phyloP scores from a whole-genome alignment of 176 grass and related monocot genomes.

The Triticum dicoccoides region DNA sequence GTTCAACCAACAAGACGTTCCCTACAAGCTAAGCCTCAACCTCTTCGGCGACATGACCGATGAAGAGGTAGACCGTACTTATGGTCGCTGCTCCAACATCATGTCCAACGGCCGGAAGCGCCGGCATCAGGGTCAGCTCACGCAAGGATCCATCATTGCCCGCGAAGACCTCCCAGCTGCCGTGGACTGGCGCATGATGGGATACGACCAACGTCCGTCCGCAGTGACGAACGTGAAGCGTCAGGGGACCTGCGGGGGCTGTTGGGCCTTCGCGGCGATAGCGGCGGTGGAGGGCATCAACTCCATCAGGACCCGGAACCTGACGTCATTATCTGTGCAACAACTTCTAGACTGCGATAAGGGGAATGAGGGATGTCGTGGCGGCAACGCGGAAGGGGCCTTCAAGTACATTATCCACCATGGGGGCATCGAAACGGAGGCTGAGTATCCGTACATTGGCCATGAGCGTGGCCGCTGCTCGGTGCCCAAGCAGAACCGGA shows the following conservation, averaged over 20 bases:
- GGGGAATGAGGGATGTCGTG: neutral
- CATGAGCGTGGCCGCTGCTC: too few species aligned
- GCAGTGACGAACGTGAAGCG: slow-evolving; percentile 29
- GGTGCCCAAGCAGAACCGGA: too few species aligned
- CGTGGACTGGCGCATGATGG: neutral
- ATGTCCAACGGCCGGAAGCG: neutral
- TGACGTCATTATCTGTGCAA: slow-evolving; percentile 32
- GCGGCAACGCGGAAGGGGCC: neutral
- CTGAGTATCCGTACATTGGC: too few species aligned
- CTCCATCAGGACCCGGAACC: slow-evolving; percentile 13
- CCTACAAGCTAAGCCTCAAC: slow-evolving; percentile 52
- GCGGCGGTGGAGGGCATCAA: slow-evolving; percentile 36
- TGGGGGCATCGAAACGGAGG: too few species aligned
- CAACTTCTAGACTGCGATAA: slow-evolving; percentile 35
- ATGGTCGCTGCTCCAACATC: neutral
- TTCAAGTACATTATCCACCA: too few species aligned
- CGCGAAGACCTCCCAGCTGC: neutral
- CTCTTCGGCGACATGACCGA: slow-evolving; percentile 49
- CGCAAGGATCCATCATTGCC: slow-evolving; percentile 11
- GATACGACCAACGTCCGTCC: too few species aligned
- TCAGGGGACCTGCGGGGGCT: slow-evolving; percentile 42
- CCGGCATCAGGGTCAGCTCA: neutral
- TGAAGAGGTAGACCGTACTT: slow-evolving; percentile 21
- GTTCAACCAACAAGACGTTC: slow-evolving; percentile 21
- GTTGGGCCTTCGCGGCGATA: slow-evolving; percentile 37